Base-by-base conservation (phyloP, 2,329 filamentous ascomycete species). In the Acrodontium crateriforme region DNA sequence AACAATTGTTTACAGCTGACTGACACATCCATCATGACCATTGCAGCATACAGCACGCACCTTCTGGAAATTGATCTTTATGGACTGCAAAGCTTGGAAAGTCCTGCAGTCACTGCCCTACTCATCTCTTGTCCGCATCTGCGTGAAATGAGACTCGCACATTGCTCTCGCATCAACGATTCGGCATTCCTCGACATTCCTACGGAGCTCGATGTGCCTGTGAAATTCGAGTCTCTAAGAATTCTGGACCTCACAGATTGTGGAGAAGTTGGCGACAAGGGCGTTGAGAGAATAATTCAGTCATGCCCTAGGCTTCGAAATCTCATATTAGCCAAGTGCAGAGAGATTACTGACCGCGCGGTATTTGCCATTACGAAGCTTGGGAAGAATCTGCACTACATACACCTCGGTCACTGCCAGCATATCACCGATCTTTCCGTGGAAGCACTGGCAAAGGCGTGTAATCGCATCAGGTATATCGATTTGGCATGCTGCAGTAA, bases 31-130 rank as follows among this genome's bases (percentile, higher is more conserved):
- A 76, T 95, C 38, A 63, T 81, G 33, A 80, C 84, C 3, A 91
- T 98, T 50, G 87, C 89, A 5, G 65, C 75, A 24, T 72, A 91
- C 55, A 94, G 87, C 52, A 81, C 76, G 9, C 87, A 93, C 41
- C 84, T 98, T 17, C 74, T 98, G 37, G 89, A 98, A 55, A 93
- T 98, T 36, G 89, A 98, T 51, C 69, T 98, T 9, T 81, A 93
- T 43, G 78, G 83, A 43, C 92, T 89, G 60, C 67, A 64, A 30
- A 67, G 74, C 24, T 74, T 98, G 40, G 80, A 80, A 37, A 89
- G 91, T 49, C 69, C 74, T 14, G 82, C 89, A 1, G 70, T 98
- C 26, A 87, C 81, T 0, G 71, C 78, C 2, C 69, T 98, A 9
- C 66, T 98, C 26, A 67, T 71, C 13, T 77, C 78, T 40, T 78